Evolutionary conservation across 257 asterid species (phyloP).

Genomic region (Solanum corneliomulleri): DNA sequence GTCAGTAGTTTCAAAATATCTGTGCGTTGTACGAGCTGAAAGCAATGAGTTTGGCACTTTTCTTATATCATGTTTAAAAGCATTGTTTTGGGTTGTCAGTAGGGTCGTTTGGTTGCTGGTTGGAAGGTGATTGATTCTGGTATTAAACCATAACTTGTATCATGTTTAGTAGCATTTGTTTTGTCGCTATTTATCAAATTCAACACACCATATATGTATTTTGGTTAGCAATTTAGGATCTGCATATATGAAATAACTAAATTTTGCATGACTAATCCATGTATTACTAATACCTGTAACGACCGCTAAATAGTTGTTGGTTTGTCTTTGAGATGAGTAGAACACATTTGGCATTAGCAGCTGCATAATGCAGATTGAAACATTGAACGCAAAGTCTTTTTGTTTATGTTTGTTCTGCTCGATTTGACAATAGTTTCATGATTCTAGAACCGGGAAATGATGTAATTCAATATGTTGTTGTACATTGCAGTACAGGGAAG

Average conservation of each 20-base stretch:
- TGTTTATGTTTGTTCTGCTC: not conserved
- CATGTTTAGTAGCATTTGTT: not conserved
- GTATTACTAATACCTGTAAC: too few species aligned
- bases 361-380: not conserved
- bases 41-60: not conserved
- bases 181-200: not conserved
- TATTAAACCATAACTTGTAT: not conserved
- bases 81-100: not conserved
- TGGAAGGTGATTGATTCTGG: not conserved
- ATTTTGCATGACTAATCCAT: too few species aligned
- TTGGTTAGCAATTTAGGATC: not conserved
- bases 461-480: not conserved
- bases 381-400: not conserved
- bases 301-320: not conserved
- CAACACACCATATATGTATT: not conserved
- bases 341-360: not conserved
- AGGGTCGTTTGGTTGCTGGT: not conserved
- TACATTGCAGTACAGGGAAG: slow-evolving; percentile 63
- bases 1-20: not conserved
- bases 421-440: not conserved
- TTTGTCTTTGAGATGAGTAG: not conserved
- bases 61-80: not conserved
- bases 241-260: too few species aligned
- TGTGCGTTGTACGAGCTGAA: not conserved
- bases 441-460: not conserved